phyloP scores from a whole-genome alignment of 305 asterid species.

The Fraxinus angustifolia region DNA sequence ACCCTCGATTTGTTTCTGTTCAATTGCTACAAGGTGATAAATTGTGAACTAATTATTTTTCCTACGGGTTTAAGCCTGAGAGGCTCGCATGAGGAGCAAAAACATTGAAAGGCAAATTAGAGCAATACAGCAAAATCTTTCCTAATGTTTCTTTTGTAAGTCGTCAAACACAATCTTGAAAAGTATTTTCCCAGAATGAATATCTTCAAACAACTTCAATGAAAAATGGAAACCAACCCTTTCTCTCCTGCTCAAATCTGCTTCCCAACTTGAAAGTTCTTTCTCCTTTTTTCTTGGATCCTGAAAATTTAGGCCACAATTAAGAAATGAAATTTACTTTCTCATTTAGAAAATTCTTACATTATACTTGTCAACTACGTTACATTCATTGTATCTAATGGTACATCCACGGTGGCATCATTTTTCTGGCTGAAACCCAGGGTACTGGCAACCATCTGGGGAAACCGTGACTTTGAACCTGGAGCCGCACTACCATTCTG shows the following conservation, averaged over 20 bases:
- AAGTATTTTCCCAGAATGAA: background rate
- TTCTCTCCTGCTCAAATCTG: slow-evolving; percentile 79
- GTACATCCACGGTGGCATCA: slow-evolving; percentile 91
- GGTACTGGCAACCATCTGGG: slow-evolving; percentile 72
- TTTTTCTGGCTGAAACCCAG: slow-evolving; percentile 89
- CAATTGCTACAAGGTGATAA: background rate
- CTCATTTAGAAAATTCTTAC: slow-evolving; percentile 12
- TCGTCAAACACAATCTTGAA: background rate
- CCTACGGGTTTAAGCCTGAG: background rate
- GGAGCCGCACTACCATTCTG: slow-evolving; percentile 67
- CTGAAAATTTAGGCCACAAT: slow-evolving; percentile 41
- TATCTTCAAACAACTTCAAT: background rate
- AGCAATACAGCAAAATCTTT: background rate
- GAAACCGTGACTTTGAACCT: slow-evolving; percentile 74
- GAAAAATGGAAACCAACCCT: slow-evolving; percentile 48
- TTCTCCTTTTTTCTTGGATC: slow-evolving; percentile 67
- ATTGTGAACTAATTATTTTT: background rate
- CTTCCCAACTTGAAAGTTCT: slow-evolving; percentile 85
- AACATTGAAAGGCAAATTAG: background rate
- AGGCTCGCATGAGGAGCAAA: background rate
- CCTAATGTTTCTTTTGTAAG: background rate
- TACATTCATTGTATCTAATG: slow-evolving; percentile 76
- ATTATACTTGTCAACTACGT: slow-evolving; percentile 21
- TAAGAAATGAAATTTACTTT: background rate
- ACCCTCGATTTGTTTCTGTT: too few species aligned